These are phyloP conservation scores for Dunaliella sp. DNA, from an alignment of 139 green algal species.

Conservation along the genomic window DNA sequence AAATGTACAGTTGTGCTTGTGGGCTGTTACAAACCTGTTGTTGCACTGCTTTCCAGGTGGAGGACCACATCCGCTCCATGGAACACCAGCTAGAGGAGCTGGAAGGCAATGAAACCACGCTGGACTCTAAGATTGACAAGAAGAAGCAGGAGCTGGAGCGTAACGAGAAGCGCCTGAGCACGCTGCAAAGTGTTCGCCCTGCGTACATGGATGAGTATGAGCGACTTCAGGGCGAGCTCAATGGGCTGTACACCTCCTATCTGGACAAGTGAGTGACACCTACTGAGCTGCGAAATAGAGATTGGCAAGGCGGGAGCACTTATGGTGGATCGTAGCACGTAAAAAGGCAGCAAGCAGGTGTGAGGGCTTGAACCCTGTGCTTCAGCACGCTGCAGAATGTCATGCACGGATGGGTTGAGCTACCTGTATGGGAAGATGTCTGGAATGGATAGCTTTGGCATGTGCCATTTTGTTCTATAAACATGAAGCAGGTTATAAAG, in stretches of 20 bases:
- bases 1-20: too few relatives aligned
- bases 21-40: too few relatives aligned
- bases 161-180: conserved; percentile 71
- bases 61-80: conserved; percentile 43
- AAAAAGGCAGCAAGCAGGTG: not conserved
- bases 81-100: conserved; percentile 61
- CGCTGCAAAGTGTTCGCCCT: conserved; percentile 62
- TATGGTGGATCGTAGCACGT: not conserved
- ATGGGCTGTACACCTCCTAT: conserved; percentile 58
- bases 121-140: conserved; percentile 66
- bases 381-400: not conserved
- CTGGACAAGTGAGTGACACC: conserved; percentile 46
- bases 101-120: conserved; percentile 54
- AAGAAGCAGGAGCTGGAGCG: conserved; percentile 77
- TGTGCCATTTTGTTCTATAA: too few relatives aligned
- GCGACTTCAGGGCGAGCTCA: conserved; percentile 70
- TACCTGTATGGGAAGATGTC: too few relatives aligned
- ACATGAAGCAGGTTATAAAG: too few relatives aligned
- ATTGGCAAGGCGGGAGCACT: too few relatives aligned
- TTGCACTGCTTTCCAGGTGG: too few relatives aligned
- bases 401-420: too few relatives aligned
- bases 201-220: conserved; percentile 89
- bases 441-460: too few relatives aligned
- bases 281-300: too few relatives aligned
- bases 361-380: not conserved